Base-by-base conservation (phyloP, 257 asterid genomes). In the Cordia subcordata region DNA sequence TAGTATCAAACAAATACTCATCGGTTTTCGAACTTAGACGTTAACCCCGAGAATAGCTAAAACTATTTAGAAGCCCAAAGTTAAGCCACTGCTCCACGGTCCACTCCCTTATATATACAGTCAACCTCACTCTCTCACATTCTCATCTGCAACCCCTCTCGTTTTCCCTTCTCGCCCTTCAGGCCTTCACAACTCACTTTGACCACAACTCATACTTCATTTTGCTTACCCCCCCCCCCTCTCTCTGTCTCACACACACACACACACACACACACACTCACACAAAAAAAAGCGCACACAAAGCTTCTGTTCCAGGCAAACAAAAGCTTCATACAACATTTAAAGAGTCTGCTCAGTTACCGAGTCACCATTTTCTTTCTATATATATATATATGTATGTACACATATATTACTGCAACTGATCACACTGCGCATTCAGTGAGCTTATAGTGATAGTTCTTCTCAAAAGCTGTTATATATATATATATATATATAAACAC, bases 171-270 rank as follows among this genome's bases (percentile, higher is more conserved):
- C 8, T 45, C 60, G 3, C 16, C 5, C n/a, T 46, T 18, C n/a
- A n/a, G n/a, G n/a, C n/a, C n/a, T n/a, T n/a, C n/a, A n/a, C n/a
- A 51, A 32, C 66, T 49, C 53, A 21, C 19, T 74, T 70, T 70
- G 77, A 77, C 79, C 62, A 51, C 52, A 52, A 33, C 65, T 65
- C 64, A 12, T 50, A 0, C 22, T 18, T 8, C 18, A 0, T 1
- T 15, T 0, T 46, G 35, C 47, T 44, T 65, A 42, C 55, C 15
- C 47, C 0, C 11, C 51, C 8, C 23, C 61, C 37, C 60, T 20
- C 42, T 23, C 55, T 19, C 6, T 12, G n/a, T 20, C 64, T n/a
- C n/a, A n/a, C n/a, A n/a, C n/a, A n/a, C n/a, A n/a, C n/a, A n/a
- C n/a, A n/a, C n/a, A n/a, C n/a, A n/a, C n/a, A n/a, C n/a, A n/a